Evolutionary conservation across 2,329 filamentous ascomycete species (phyloP).

Genomic region (Coniochaeta hoffmannii): DNA sequence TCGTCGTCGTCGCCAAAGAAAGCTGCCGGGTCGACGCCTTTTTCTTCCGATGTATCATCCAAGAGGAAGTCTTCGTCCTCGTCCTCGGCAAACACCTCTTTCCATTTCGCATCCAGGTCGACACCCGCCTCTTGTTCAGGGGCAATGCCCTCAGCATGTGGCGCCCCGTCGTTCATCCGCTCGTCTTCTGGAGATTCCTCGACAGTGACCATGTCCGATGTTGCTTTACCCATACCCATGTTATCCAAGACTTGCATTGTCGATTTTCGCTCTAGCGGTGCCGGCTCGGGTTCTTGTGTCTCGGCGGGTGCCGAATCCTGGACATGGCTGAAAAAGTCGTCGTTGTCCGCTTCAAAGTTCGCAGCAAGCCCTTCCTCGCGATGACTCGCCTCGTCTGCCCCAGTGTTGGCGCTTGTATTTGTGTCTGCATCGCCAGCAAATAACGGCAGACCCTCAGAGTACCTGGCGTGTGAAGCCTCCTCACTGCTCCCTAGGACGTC

Average conservation of each 20-base stretch:
- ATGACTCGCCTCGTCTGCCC: background rate
- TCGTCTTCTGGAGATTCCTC: conserved; percentile 17
- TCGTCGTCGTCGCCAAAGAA: conserved; percentile 80
- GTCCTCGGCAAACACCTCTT: conserved; percentile 71
- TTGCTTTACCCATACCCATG: conserved; percentile 27
- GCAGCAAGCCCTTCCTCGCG: conserved; percentile 28
- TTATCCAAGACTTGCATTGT: conserved; percentile 58
- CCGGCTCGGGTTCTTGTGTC: conserved; percentile 18
- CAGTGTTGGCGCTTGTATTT: background rate
- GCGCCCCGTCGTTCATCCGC: background rate
- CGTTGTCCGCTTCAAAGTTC: conserved; percentile 38
- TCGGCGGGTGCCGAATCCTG: conserved; percentile 22
- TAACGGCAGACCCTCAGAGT: conserved; percentile 63
- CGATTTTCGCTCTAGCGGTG: conserved; percentile 56
- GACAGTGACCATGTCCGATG: conserved; percentile 22
- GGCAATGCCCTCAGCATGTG: conserved; percentile 7
- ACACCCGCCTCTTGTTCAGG: conserved; percentile 29
- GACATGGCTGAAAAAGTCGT: conserved; percentile 57
- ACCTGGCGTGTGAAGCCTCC: conserved; percentile 49
- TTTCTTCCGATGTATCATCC: conserved; percentile 41
- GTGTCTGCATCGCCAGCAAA: conserved; percentile 32
- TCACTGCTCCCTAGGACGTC: conserved; percentile 32
- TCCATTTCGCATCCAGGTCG: conserved; percentile 75
- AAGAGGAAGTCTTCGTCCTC: conserved; percentile 57
- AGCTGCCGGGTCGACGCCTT: conserved; percentile 51